Evolutionary conservation across 345 rosid species (phyloP).

Genomic region (Eucalyptus coolabah): DNA sequence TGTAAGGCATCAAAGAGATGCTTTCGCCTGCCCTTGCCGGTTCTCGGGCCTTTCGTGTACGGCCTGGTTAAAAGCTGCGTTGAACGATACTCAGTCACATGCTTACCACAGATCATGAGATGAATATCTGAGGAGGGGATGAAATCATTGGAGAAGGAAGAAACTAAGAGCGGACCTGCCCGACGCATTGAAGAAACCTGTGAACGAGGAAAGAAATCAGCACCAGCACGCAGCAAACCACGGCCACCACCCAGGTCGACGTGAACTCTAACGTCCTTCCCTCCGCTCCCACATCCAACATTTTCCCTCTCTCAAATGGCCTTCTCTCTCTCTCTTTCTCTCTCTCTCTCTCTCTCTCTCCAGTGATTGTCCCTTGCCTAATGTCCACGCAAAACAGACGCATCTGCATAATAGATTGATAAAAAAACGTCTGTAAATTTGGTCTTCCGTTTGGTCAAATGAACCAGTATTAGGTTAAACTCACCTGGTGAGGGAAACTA

Average conservation of each 20-base stretch:
- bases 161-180: slow-evolving; percentile 33
- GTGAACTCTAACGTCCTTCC: slow-evolving; percentile 32
- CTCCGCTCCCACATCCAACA: background rate
- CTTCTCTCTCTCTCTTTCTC: background rate
- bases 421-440: background rate
- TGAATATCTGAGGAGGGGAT: background rate
- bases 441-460: background rate
- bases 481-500: background rate
- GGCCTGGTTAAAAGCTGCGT: slow-evolving; percentile 14
- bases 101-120: background rate
- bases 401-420: background rate
- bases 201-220: slow-evolving; percentile 54
- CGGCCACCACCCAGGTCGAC: slow-evolving; percentile 75
- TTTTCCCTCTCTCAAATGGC: background rate
- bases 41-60: background rate
- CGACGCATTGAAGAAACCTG: slow-evolving; percentile 50
- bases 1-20: slow-evolving; percentile 66
- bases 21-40: slow-evolving; percentile 38
- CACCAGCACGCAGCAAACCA: slow-evolving; percentile 65
- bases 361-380: background rate
- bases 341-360: background rate
- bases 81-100: background rate
- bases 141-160: background rate
- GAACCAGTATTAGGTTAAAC: background rate
- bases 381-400: background rate